Base-by-base conservation (phyloP, 2,329 filamentous ascomycete species). In the Cryphonectria carpinicola region DNA sequence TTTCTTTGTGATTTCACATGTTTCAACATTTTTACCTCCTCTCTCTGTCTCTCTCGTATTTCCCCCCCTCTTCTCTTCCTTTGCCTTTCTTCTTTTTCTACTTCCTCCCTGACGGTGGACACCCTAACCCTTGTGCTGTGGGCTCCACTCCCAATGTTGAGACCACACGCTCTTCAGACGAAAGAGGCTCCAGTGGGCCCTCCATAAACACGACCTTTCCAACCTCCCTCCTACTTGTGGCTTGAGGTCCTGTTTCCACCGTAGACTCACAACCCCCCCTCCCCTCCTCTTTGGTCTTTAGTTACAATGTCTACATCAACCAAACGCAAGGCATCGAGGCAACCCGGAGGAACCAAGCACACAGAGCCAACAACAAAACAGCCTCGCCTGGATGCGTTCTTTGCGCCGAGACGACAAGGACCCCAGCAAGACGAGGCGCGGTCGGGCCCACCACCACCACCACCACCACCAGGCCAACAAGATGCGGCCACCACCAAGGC, bases 341-440 rank as follows among this genome's bases (percentile, higher is more conserved):
- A 52, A 13, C n/a, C 13, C 11, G 35, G 32, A n/a, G 35, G 32
- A n/a, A 4, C 28, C 25, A 39, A 22, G 14, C 56, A 28, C 65
- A 46, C 11, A 28, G 32, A 37, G 13, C 52, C 35, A 28, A 43
- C 35, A 28, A 58, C 32, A 14, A 66, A 66, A 60, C 65, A 66
- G 52, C 65, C 65, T n/a, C 65, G 65, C 58, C 52, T 67, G 10
- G 65, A 67, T 39, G 65, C 65, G 54, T 67, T 61, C 54, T 67
- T 67, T 35, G 39, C 43, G 41, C 63, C 39, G 43, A 46, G 63
- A 28, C 46, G 46, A 49, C 46, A 22, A 22, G 7, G 19, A n/a
- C 17, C 6, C 28, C 54, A 37, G 39, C 37, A 37, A 22, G 49
- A n/a, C 22, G 46, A 35, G 46, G 32, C 49, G 64, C 43, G 46